Evolutionary conservation across 495 filamentous ascomycete species (phyloP), one percentile per base, ranked within the genome.

Genomic region (Chaetomium cochliodes): DNA sequence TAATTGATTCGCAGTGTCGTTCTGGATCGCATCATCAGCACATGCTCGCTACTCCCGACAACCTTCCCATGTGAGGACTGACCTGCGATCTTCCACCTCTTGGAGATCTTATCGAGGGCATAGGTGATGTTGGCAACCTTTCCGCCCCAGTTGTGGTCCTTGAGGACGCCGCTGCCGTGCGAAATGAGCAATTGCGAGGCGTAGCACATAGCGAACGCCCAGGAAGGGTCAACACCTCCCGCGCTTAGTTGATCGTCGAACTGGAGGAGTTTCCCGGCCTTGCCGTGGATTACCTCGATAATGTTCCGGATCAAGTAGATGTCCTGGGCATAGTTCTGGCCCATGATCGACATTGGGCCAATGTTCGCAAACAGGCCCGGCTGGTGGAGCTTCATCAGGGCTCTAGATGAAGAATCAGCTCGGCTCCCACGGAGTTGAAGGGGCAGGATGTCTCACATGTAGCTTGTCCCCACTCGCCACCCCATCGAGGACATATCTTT

Each of bases 61-160:
- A 63, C 0, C 8, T 12, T 25, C 0, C 0, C 18, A 16, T 16
- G 59, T 22, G 22, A 0, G 3, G 37, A n/a, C 73, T 67, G 46
- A 72, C 73, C 71, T 13, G 69, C 68, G 62, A 74, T 68, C 63
- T 65, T 71, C 73, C 73, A 75, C 58, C 73, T 60, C 33, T 39
- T 58, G 1, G 60, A 56, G 7, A 65, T 18, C 6, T 52, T 47
- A 26, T 67, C 65, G 23, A 73, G 46, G 0, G 60, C 20, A 12
- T 7, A 53, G 58, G 49, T 70, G 54, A 74, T 51, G 25, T 30
- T 20, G 12, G 69, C 59, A 7, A 74, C 70, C 51, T 68, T 74
- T 0, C 20, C 30, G 16, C 66, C 44, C 72, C 72, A 74, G 15
- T 61, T 50, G 3, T 23, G 3, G 16, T 68, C 65, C 1, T 66